phyloP scores from a whole-genome alignment of 164 flowering plant species.

The Magnolia kwangsiensis region DNA sequence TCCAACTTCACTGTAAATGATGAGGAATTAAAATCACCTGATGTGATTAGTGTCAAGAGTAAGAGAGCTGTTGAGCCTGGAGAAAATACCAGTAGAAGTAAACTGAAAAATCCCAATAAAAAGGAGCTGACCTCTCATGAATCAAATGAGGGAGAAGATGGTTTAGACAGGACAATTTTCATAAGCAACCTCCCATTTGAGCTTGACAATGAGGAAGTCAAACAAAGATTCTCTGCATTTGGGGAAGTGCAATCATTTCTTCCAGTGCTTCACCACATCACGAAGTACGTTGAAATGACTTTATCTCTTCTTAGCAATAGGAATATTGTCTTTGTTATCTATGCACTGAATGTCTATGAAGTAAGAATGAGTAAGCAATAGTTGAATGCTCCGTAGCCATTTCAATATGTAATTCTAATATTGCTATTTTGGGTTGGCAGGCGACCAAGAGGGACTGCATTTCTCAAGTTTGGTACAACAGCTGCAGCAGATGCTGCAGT shows the following conservation, averaged over 20 bases:
- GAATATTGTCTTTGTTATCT: background rate
- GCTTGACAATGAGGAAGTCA: conserved; percentile 63
- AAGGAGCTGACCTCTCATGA: conserved; percentile 19
- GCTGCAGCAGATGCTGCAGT: conserved; percentile 70
- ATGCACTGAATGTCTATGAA: background rate
- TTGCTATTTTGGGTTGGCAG: conserved; percentile 31
- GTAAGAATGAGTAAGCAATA: background rate
- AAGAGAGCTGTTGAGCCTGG: conserved; percentile 19
- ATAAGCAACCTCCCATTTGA: conserved; percentile 90
- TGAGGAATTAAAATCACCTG: conserved; percentile 15
- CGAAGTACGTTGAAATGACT: conserved; percentile 48
- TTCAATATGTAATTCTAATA: background rate
- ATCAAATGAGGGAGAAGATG: conserved; percentile 40
- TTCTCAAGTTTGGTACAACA: conserved; percentile 66
- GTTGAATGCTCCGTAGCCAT: background rate
- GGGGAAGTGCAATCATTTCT: conserved; percentile 77
- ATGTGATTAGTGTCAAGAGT: background rate
- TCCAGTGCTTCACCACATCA: conserved; percentile 80
- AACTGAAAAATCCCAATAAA: conserved; percentile 25
- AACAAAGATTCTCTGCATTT: conserved; percentile 69
- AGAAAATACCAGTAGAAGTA: conserved; percentile 15
- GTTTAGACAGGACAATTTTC: conserved; percentile 62
- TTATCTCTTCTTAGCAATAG: background rate
- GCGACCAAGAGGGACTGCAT: conserved; percentile 92
- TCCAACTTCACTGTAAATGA: conserved; percentile 15